These are phyloP conservation scores for Aquilaria malaccensis DNA, from an alignment of 345 rosid genomes.

Conservation along the genomic window DNA sequence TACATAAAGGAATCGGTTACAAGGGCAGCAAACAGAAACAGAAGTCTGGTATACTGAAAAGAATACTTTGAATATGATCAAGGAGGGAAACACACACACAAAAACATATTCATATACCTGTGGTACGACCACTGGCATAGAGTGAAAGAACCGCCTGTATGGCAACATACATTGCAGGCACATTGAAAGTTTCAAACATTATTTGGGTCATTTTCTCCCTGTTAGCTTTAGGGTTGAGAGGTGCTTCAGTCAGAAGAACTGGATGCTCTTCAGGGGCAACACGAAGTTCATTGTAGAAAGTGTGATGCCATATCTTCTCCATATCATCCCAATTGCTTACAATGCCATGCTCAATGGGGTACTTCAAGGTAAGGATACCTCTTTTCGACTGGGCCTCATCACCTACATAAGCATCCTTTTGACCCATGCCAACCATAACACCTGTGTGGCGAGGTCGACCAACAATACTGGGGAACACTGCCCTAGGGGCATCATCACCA, in stretches of 20 bases:
- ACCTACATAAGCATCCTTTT: too few relatives aligned
- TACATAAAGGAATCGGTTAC: neutral
- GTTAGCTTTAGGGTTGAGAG: conserved; percentile 57
- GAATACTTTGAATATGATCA: too few relatives aligned
- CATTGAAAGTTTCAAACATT: too few relatives aligned
- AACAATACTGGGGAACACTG: conserved; percentile 38
- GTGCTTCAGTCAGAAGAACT: conserved; percentile 53
- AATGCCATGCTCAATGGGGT: too few relatives aligned
- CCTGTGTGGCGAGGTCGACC: too few relatives aligned
- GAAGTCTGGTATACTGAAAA: neutral
- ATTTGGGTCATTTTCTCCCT: conserved; percentile 27
- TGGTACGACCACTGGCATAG: conserved; percentile 63
- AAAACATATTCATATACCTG: conserved; percentile 21
- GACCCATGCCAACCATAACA: too few relatives aligned
- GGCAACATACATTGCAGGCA: too few relatives aligned
- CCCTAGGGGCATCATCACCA: conserved; percentile 71
- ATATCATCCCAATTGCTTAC: too few relatives aligned
- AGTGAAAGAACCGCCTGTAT: conserved; percentile 25
- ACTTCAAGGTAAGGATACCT: too few relatives aligned
- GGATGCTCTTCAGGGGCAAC: conserved; percentile 62
- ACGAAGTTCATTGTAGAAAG: conserved; percentile 35
- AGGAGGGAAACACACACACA: too few relatives aligned
- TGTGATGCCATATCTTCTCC: too few relatives aligned
- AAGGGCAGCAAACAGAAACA: neutral
- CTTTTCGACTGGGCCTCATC: too few relatives aligned